Base-by-base conservation (phyloP, 1,139 yeast species). In the Hyphopichia pseudoburtonii region DNA sequence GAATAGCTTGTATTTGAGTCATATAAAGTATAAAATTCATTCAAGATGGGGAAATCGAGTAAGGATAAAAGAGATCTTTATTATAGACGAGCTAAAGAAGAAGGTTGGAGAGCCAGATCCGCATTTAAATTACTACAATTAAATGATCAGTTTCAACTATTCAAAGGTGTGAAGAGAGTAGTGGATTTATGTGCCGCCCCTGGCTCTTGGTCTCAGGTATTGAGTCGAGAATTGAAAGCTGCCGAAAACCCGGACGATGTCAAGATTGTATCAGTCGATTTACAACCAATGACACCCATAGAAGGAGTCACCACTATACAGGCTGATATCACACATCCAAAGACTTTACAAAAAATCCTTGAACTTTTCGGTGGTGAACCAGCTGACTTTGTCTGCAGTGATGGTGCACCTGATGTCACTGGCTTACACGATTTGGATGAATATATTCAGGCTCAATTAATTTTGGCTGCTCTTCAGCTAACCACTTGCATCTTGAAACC, bases 151-250 rank as follows among this genome's bases (percentile, higher is more conserved):
- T 92, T 92, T 57, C 82, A 84, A 46, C 72, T 92, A 10, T 85
- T 92, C 51, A 73, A 80, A 37, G 86, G 80, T 25, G 78, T 88
- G 27, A 71, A 72, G 32, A 69, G 96, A 48, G 98, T 92, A 5
- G 98, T 92, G 8, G 98, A 92, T 63, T 71, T 92, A 29, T 92
- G 98, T 72, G 98, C 98, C 15, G 98, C 98, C 4, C 98, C 98
- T 1, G 98, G 98, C 2, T 88, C 97, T 4, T 92, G 98, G 98
- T 86, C 96, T 2, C 98, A 92, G 57, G 98, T 92, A 1, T 73
- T 92, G n/a, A 80, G 95, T 8, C 64, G 86, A 43, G 83, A 81
- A 46, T 63, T 87, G 32, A 77, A 74, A 46, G 66, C 68, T 41
- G 72, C 62, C 25, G 55, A 60, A 44, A 35, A 52, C 30, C 47